Base-by-base conservation (phyloP, 1,139 yeast species). In the Hansenula anomala region DNA sequence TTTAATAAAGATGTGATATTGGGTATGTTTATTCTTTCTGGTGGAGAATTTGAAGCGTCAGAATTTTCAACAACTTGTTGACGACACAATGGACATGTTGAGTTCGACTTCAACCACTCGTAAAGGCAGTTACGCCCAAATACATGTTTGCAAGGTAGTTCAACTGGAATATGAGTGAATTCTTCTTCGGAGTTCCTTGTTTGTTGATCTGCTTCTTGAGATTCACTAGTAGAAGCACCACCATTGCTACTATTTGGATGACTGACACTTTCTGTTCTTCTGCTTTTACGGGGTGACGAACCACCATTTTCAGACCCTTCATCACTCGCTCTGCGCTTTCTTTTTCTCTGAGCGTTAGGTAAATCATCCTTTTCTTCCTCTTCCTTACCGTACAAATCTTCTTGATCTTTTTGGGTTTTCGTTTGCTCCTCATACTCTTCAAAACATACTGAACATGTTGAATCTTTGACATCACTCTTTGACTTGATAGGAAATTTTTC, bases 41-140 rank as follows among this genome's bases (percentile, higher is more conserved):
- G 65, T 49, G 41, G 55, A 13, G 34, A 34, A 8, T 27, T 28
- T 38, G 51, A 49, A 20, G 45, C 37, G 26, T 59, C 64, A 12
- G 13, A 6, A 22, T 55, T 47, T 44, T 71, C 74, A 22, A 84
- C 75, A 3, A 73, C 66, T 6, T 16, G 6, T 22, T 64, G 64
- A 43, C 96, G 75, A 55, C 97, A 88, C 39, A 87, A 64, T 0
- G 97, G 97, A 58, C 97, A 88, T 2, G 87, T 76, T 26, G 76
- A 68, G 42, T 82, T 77, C 34, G 70, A 66, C 43, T 71, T 69
- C 38, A 88, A 73, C 97, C 97, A 88, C 48, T 80, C 83, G 45
- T 67, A 71, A 30, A 86, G 64, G 62, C 97, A 88, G 22, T 73
- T 72, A 46, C 76, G 71, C 5, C 96, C 95, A 64, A 87, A 86